Base-by-base conservation (phyloP, 2,329 filamentous ascomycete genomes). In the Aspergillus calidoustus region DNA sequence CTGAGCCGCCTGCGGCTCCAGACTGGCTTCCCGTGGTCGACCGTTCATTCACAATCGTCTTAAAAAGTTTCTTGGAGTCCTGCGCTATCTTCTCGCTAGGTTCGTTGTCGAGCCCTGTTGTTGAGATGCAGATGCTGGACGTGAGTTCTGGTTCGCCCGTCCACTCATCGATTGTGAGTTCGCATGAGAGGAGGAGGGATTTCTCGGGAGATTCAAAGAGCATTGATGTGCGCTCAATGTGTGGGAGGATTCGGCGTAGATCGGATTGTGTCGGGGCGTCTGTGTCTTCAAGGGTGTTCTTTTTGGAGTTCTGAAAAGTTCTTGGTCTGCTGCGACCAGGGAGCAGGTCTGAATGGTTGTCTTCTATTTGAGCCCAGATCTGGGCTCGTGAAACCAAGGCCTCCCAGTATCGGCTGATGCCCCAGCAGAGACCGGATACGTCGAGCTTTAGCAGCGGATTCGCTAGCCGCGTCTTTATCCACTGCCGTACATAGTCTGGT, bases 331-430 rank as follows among this genome's bases (percentile, higher is more conserved):
- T 54, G 31, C 63, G 62, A 3, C 54, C 51, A 23, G 51, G 47
- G n/a, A 69, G 55, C 9, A 67, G 38, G 17, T 50, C 57, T 5
- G 63, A 59, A 53, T 73, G 66, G 23, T 69, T 71, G n/a, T 66
- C 59, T 31, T 74, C 70, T 38, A 78, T 67, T 41, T 71, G 66
- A 31, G 73, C 68, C 77, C 78, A 79, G 53, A 79, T 56, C 41
- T 69, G 71, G 23, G 77, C 76, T 5, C 77, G 76, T n/a, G 68
- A 71, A 13, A 79, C 59, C 41, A 69, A 64, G 6, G 73, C 73
- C 68, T 79, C 78, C 77, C 77, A 80, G 62, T 79, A 80, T 6
- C 75, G 72, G 55, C 75, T 76, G 47, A 79, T 71, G 4, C 78
- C 78, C 72, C 76, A 78, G 61, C 78, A 80, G 17, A 80, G 67